These are phyloP conservation scores for Aspergillus bombycis DNA, from an alignment of 2,329 filamentous ascomycete genomes.

Conservation along the genomic window DNA sequence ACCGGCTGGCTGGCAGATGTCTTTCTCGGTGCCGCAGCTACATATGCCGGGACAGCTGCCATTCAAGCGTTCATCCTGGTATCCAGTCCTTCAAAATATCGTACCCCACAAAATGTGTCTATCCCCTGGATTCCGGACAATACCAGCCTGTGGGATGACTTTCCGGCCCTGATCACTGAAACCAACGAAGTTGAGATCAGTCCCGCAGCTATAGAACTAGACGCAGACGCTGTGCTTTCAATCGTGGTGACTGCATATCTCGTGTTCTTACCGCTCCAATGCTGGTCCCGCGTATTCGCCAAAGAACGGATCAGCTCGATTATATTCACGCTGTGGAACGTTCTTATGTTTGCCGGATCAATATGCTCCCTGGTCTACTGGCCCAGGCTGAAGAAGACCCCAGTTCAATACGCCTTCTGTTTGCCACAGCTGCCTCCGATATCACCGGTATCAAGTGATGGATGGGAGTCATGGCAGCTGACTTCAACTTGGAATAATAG, in stretches of 20 bases:
- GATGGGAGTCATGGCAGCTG: constrained; percentile 30
- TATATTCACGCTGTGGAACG: constrained; percentile 35
- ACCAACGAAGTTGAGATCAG: constrained; percentile 23
- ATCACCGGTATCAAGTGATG: constrained; percentile 26
- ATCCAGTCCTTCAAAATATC: constrained; percentile 17
- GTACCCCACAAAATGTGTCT: constrained; percentile 20
- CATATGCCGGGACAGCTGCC: constrained; percentile 37
- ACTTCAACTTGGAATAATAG: constrained; percentile 34
- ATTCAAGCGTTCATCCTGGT: constrained; percentile 38
- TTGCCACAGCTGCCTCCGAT: constrained; percentile 29
- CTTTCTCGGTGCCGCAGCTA: constrained; percentile 36
- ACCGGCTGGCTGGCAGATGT: constrained; percentile 37
- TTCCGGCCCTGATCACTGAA: constrained; percentile 28
- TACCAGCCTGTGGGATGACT: constrained; percentile 17
- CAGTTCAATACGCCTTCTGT: constrained; percentile 37
- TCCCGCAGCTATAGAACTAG: constrained; percentile 35
- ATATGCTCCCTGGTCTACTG: constrained; percentile 34
- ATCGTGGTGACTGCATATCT: constrained; percentile 40
- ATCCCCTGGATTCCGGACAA: constrained; percentile 27
- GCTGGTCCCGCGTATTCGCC: constrained; percentile 34
- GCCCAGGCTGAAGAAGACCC: constrained; percentile 17
- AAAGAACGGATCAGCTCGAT: constrained; percentile 31
- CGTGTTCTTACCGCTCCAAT: constrained; percentile 37
- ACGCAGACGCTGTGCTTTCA: constrained; percentile 37
- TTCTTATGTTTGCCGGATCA: constrained; percentile 34